Base-by-base conservation (phyloP, 441 rosid genomes). In the Arabidopsis hybrid region DNA sequence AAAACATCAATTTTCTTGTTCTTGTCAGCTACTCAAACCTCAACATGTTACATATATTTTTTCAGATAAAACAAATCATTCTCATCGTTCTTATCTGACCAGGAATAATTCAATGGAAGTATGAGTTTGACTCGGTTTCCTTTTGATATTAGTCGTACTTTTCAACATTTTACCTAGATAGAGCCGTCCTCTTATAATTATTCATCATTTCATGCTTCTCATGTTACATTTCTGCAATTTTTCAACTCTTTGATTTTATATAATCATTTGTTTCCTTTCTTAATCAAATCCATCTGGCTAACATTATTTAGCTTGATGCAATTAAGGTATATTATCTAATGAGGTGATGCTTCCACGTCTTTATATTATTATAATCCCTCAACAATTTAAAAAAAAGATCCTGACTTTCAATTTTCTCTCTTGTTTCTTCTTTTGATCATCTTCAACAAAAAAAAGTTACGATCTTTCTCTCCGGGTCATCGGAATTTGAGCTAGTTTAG, bases 341-440 rank as follows among this genome's bases (percentile, higher is more conserved):
- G 66, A 72, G 60, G 63, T 78, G 81, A 78, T 78, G 74, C 81
- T 78, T 78, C 78, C 81, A 78, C 78, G 81, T 72, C 81, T 78
- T 62, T 51, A 65, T 45, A 64, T 42, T 74, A 71, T 50, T 49
- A 60, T 59, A 65, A 40, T 39, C 73, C 60, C 32, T 8, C 29
- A 21, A 21, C 13, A 59, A 1, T 17, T 9, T 36, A 16, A 8
- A 0, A 43, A 36, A 35, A 17, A 47, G 53, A 60, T 73, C 49
- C 62, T 56, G 9, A 31, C 71, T 52, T 78, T 63, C 62, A 17
- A 10, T 8, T 12, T 61, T 64, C 57, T 47, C 67, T 36, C 26
- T 39, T 47, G 60, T 68, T 53, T 40, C 60, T 34, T 51, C 58
- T 21, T 8, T 51, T 64, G 39, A 69, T 58, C 65, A 34, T 74